Base-by-base conservation (phyloP, 2,329 filamentous ascomycete species). In the Elsinoe arachidis region DNA sequence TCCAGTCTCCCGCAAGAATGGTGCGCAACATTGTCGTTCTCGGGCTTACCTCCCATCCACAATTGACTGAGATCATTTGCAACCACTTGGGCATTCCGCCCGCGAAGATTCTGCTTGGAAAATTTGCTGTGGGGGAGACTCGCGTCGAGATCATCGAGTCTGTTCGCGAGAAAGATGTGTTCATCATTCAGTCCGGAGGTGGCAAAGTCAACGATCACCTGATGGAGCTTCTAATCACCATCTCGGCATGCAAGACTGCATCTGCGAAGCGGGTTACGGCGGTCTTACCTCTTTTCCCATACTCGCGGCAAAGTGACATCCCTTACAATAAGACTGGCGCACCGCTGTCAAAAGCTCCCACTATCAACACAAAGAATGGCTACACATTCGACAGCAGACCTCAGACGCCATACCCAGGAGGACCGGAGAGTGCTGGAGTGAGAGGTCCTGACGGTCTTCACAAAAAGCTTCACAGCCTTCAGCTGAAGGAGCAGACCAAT, bases 81-180 rank as follows among this genome's bases (percentile, higher is more conserved):
- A 87, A 87, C 66, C 86, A 90, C 64, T 85, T 99, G 60, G 89
- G 91, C 65, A 84, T 99, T 56, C 86, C 90, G n/a, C 79, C 83
- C 17, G 89, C 90, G 65, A 86, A 90, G 68, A 87, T 92, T 64
- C 84, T 91, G 61, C 83, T 97, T 52, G 82, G 80, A 69, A 96
- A 96, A 76, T 99, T 99, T 77, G 89, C 90, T 33, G 90, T 93
- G 55, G 93, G 93, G 64, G 93, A 97, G 77, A 95, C 88, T 64
- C 85, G 92, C 57, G 92, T 95, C 62, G 93, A 97, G 74, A 95
- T 99, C 68, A 82, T 91, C 71, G 93, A 99, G 73, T 96, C 90
- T 12, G 93, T 99, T 54, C 87, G 93, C 66, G 93, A 89, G 65
- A 99, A 99, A 73, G 93, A 99, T 83, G 93, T 96, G 71, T 99